Base-by-base conservation (phyloP, 345 rosid species). In the Syzygium aqueum region DNA sequence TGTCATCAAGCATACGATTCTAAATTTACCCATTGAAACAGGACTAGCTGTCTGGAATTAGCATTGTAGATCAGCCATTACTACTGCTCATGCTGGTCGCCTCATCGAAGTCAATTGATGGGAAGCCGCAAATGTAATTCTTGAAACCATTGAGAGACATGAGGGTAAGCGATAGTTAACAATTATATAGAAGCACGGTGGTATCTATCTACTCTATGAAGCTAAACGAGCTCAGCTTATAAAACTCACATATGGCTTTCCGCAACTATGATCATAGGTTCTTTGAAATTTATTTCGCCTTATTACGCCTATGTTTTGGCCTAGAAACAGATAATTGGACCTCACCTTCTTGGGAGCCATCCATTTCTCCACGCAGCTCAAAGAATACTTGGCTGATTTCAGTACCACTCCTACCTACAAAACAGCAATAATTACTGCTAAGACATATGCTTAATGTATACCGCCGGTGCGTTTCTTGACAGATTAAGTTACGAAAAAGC, bases 361-460 rank as follows among this genome's bases (percentile, higher is more conserved):
- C 99, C 99, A 97, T 87, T 93, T 93, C 65, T 95, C 95, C 80
- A 97, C 37, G 88, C 84, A 88, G 89, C 90, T 92, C 87, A 97
- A 88, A 78, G 94, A 84, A 86, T 90, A 73, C 13, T 49, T 84
- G 17, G 94, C 97, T 54, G 99, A 92, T 91, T 95, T 94, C n/a
- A 90, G 65, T 8, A 95, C 89, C 57, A 93, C 49, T 86, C 99
- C 99, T 85, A 95, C 27, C 97, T 86, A 61, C 84, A 92, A 50
- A 65, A 89, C 9, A 54, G 27, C 30, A 37, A n/a, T 46, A 8
- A 51, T 33, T 13, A 33, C 80, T 4, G 80, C 25, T 67, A 33
- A 17, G 80, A 17, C 46, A 67, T 5, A 67, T 17, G 80, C 25
- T 67, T 33, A 33, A 33, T 33, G 46, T 67, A 0, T 9, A 33